These are phyloP conservation scores for Penicillium goetzii DNA, from an alignment of 495 filamentous ascomycete species.

Conservation along the genomic window DNA sequence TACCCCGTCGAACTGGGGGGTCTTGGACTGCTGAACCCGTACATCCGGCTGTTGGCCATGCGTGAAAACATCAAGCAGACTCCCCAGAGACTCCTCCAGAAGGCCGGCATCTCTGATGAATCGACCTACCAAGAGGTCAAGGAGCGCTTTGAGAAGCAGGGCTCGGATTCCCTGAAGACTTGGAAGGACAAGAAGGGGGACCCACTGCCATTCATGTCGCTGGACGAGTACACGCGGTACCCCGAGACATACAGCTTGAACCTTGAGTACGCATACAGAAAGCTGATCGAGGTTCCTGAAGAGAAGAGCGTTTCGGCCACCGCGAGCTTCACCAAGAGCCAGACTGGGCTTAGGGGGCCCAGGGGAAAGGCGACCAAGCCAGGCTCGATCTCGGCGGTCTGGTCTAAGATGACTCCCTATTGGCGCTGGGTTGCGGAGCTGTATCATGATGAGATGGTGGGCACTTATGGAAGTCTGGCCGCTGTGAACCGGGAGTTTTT, in stretches of 20 bases:
- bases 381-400: constrained; percentile 35
- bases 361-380: constrained; percentile 13
- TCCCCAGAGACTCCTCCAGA: constrained; percentile 29
- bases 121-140: constrained; percentile 49
- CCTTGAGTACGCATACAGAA: constrained; percentile 39
- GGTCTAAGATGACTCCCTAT: constrained; percentile 56
- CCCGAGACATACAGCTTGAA: constrained; percentile 50
- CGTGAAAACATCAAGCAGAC: constrained; percentile 55
- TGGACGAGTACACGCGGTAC: constrained; percentile 57
- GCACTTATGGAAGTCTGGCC: constrained; percentile 63
- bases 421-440: constrained; percentile 65
- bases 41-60: constrained; percentile 56
- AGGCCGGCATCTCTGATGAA: constrained; percentile 10
- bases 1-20: constrained; percentile 64
- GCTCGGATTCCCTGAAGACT: constrained; percentile 10
- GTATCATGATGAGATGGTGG: constrained; percentile 61
- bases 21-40: constrained; percentile 60
- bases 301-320: constrained; percentile 41
- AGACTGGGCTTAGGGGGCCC: constrained; percentile 30
- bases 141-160: constrained; percentile 45
- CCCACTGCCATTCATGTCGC: constrained; percentile 50
- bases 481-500: constrained; percentile 63
- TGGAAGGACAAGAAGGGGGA: constrained; percentile 28
- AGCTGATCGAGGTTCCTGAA: constrained; percentile 44
- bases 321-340: constrained; percentile 29